Percentiles rank a stretch among this genome's conserved stretches.
Conservation (phyloP, 169 alveolate species). For the Eimeria sp. region DNA sequence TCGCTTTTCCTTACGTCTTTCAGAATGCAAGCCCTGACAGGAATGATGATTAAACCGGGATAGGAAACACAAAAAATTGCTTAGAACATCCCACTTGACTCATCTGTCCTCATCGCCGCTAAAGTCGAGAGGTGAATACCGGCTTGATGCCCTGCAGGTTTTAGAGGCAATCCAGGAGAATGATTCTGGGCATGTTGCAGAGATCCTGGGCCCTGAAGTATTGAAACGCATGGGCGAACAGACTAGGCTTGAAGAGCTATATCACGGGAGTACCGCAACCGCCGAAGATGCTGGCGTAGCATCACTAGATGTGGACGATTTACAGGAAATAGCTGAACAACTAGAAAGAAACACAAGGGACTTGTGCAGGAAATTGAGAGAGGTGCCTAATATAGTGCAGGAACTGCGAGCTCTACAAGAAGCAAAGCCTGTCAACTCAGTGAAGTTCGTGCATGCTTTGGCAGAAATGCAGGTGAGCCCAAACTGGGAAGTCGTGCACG, state of each 20-base stretch:
- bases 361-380: slow-evolving; percentile 65
- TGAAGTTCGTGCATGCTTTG: slow-evolving; percentile 68
- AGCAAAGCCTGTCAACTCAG: slow-evolving; percentile 47
- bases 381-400: slow-evolving; percentile 75
- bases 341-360: slow-evolving; percentile 78
- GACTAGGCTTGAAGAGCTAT: slow-evolving; percentile 74
- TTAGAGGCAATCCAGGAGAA: slow-evolving; percentile 72
- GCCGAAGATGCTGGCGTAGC: slow-evolving; percentile 59
- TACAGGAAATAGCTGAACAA: slow-evolving; percentile 72
- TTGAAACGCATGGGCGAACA: slow-evolving; percentile 59
- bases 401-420: slow-evolving; percentile 76
- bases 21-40: background rate
- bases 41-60: too few species aligned
- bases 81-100: background rate
- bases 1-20: background rate
- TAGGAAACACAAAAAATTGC: background rate
- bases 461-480: slow-evolving; percentile 81
- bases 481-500: background rate
- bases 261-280: slow-evolving; percentile 46
- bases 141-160: slow-evolving; percentile 22
- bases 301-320: slow-evolving; percentile 53
- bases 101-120: background rate
- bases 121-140: too few species aligned
- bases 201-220: slow-evolving; percentile 74
- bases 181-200: slow-evolving; percentile 64